A percentile compares a stretch with the other conserved stretches of the same genome.
phyloP scores from a whole-genome alignment of 257 asterid species.

The Nicotiana tabacum region DNA sequence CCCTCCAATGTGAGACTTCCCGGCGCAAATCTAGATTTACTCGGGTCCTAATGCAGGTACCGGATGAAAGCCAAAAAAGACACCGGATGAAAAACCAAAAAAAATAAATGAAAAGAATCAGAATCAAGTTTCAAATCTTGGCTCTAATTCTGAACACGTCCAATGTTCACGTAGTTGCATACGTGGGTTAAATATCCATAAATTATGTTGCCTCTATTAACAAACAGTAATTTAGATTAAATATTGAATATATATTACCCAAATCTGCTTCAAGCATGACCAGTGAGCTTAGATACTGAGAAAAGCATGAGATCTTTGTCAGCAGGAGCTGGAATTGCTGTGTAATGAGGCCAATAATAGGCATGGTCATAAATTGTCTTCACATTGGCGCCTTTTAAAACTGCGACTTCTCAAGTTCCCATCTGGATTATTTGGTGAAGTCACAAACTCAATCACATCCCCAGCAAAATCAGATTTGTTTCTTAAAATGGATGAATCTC shows the following conservation, averaged over 20 bases:
- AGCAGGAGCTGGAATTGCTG: conserved; percentile 59
- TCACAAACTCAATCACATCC: conserved; percentile 56
- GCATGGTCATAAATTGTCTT: conserved; percentile 55
- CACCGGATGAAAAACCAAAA: too few species aligned
- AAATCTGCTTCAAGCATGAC: conserved; percentile 79
- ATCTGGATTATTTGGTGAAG: conserved; percentile 78
- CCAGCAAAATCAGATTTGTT: conserved; percentile 22
- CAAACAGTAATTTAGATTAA: too few species aligned
- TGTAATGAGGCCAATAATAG: conserved; percentile 76
- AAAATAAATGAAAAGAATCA: too few species aligned
- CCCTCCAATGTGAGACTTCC: too few species aligned
- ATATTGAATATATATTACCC: conserved; percentile 35
- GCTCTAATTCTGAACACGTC: too few species aligned
- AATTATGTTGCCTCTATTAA: too few species aligned
- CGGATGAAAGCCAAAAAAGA: too few species aligned
- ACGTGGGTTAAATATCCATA: too few species aligned
- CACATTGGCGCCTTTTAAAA: conserved; percentile 27
- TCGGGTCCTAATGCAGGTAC: too few species aligned
- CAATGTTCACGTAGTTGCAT: too few species aligned
- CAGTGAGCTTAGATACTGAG: conserved; percentile 66
- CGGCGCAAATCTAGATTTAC: too few species aligned
- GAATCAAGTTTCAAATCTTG: too few species aligned
- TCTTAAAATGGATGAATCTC: conserved; percentile 34
- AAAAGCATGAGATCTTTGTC: conserved; percentile 65
- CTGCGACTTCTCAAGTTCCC: conserved; percentile 38